phyloP scores from a whole-genome alignment of 2,329 filamentous ascomycete genomes.

The Furcasterigmium sp. region DNA sequence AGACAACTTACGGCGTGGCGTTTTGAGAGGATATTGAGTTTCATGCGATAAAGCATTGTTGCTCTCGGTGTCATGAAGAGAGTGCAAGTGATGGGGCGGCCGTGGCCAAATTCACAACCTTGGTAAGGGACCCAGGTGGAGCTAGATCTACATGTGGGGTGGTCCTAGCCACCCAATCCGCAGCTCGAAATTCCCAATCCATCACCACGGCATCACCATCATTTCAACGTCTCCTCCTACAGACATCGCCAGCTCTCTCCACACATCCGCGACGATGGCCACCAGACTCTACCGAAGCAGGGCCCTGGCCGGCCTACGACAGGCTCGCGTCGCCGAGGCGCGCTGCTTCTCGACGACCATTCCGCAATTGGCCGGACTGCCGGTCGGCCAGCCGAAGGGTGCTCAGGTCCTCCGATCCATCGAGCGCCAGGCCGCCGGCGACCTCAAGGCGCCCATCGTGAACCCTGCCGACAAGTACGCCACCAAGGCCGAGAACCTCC shows the following conservation, averaged over 20 bases:
- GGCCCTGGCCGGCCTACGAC: constrained; percentile 34
- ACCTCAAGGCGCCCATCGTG: constrained; percentile 72
- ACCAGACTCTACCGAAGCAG: constrained; percentile 53
- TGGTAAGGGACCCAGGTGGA: too few relatives aligned
- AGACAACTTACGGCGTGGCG: too few relatives aligned
- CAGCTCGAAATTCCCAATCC: constrained; percentile 5
- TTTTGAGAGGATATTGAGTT: too few relatives aligned
- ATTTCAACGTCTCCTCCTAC: constrained; percentile 5
- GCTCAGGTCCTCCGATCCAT: constrained; percentile 64
- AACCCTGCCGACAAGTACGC: constrained; percentile 93
- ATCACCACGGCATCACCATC: constrained; percentile 10
- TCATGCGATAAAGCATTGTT: too few relatives aligned
- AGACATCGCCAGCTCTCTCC: constrained; percentile 10
- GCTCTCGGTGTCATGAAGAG: too few relatives aligned
- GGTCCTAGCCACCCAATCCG: neutral
- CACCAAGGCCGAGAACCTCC: constrained; percentile 79
- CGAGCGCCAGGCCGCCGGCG: constrained; percentile 50
- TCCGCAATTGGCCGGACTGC: constrained; percentile 13
- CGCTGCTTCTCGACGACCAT: constrained; percentile 15
- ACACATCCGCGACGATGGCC: constrained; percentile 45
- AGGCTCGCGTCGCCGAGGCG: constrained; percentile 10
- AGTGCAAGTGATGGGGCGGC: too few relatives aligned
- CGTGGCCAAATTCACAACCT: too few relatives aligned
- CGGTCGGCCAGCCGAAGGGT: constrained; percentile 42
- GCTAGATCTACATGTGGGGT: too few relatives aligned